Evolutionary conservation across 2,329 filamentous ascomycete genomes (phyloP), one percentile per base, ranked within the genome.

Genomic region (Penicillium nordicum): DNA sequence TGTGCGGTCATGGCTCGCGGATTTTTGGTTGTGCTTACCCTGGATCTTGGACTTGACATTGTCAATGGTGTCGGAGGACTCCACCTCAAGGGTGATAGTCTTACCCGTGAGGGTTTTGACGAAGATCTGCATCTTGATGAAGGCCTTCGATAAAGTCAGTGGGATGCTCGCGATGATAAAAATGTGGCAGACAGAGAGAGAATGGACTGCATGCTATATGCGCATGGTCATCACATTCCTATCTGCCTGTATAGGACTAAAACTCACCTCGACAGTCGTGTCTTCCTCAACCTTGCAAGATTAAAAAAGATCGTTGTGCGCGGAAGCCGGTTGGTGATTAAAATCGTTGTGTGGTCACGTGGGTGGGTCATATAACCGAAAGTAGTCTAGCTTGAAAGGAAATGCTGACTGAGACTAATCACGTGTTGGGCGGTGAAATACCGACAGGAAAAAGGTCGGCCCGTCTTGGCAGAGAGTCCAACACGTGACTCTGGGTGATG

Each of bases 41-140:
- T 87, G 85, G 72, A 88, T 88, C 87, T 99, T 97, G 84, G 90
- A 91, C 88, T 97, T 97, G 84, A 99, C 94, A 88, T 97, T 97
- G 88, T 97, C 94, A 82, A 99, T 97, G 77, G 93, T 97, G 83
- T 99, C 94, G 76, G 88, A 93, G 74, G 92, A 96, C 88, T 97
- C 94, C 83, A 97, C 94, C 92, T 99, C 94, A 74, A 99, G 92
- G 89, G 94, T 97, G 89, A 97, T 97, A 78, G 94, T 97, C 89
- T 97, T 97, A 78, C 94, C 94, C 90, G 94, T 97, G 74, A 97
- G 77, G 80, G 82, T 83, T 75, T 84, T 84, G 69, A 84, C 82
- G 78, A 84, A 79, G 72, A 79, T 78, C 72, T 79, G 77, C 77
- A 79, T 79, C 63, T 71, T 78, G 73, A 75, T 72, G 74, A 78